Percentiles rank a stretch among this genome's conserved stretches.
Evolutionary conservation across 2,329 filamentous ascomycete species (phyloP).

Genomic region (Neopestalotiopsis sp.): DNA sequence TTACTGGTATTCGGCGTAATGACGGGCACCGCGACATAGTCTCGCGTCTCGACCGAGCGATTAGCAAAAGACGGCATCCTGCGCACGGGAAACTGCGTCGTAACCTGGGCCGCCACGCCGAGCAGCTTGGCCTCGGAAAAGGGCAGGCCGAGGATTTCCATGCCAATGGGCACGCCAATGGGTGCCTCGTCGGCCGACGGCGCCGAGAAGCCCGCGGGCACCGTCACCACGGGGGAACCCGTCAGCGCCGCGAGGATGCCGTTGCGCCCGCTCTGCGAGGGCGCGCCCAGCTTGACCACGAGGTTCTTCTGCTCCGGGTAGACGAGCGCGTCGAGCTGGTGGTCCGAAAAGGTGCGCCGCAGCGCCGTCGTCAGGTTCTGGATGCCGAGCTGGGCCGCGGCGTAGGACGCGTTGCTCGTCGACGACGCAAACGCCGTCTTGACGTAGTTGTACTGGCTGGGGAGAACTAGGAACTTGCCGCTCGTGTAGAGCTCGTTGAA

Average conservation of each 20-base stretch:
- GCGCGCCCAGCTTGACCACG: slow-evolving; percentile 61
- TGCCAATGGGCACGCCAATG: slow-evolving; percentile 65
- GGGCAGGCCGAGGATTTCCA: slow-evolving; percentile 65
- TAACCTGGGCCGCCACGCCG: slow-evolving; percentile 57
- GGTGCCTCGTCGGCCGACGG: slow-evolving; percentile 54
- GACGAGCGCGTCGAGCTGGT: slow-evolving; percentile 62
- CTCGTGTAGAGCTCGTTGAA: slow-evolving; percentile 56
- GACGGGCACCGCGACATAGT: slow-evolving; percentile 48
- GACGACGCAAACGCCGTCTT: slow-evolving; percentile 56
- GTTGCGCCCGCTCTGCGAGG: slow-evolving; percentile 63
- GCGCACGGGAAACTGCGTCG: slow-evolving; percentile 51
- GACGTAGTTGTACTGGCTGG: slow-evolving; percentile 61
- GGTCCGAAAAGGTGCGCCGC: slow-evolving; percentile 51
- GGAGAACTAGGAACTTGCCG: slow-evolving; percentile 64
- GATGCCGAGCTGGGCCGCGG: slow-evolving; percentile 52
- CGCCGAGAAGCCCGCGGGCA: slow-evolving; percentile 59
- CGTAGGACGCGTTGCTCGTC: slow-evolving; percentile 56
- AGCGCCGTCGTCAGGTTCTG: slow-evolving; percentile 56
- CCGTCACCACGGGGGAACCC: slow-evolving; percentile 47
- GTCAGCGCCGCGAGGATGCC: slow-evolving; percentile 47
- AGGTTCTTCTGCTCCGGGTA: slow-evolving; percentile 71
- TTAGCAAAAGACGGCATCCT: slow-evolving; percentile 52
- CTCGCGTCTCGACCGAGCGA: slow-evolving; percentile 41
- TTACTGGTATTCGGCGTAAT: slow-evolving; percentile 48
- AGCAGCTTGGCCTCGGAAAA: slow-evolving; percentile 62